Conservation (phyloP, 2,329 filamentous ascomycete genomes). For the Curvularia eragrostidis region DNA sequence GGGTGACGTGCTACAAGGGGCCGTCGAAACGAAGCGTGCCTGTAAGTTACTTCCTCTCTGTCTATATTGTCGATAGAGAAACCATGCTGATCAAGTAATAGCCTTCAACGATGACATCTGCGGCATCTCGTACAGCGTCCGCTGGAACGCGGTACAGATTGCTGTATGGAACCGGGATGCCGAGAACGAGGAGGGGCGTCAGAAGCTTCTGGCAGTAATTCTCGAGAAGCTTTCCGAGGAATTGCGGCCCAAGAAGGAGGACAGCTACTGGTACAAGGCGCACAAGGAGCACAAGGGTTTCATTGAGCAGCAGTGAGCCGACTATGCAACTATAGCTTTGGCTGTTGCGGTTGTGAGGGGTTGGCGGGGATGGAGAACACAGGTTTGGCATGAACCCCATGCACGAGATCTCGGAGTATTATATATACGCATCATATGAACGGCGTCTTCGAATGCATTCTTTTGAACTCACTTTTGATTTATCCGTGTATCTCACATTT, state of each 20-base stretch:
- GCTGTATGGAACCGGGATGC: slow-evolving; percentile 93
- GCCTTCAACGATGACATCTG: slow-evolving; percentile 78
- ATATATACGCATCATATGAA: slow-evolving; percentile 6
- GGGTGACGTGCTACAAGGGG: slow-evolving; percentile 78
- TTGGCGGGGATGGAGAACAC: not conserved
- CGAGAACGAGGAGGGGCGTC: slow-evolving; percentile 78
- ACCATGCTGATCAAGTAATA: slow-evolving; percentile 15
- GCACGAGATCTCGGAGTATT: not conserved
- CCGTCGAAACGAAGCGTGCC: slow-evolving; percentile 65
- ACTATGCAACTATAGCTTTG: not conserved
- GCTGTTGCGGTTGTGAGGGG: not conserved
- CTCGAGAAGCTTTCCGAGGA: slow-evolving; percentile 76
- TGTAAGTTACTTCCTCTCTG: slow-evolving; percentile 59
- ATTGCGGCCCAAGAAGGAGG: slow-evolving; percentile 68
- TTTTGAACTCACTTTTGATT: not conserved
- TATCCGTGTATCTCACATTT: not conserved
- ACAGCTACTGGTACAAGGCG: slow-evolving; percentile 81
- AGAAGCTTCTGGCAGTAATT: slow-evolving; percentile 74
- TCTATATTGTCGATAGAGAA: not conserved
- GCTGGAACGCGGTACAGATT: slow-evolving; percentile 88
- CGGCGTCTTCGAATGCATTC: slow-evolving; percentile 12
- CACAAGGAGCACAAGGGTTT: slow-evolving; percentile 89
- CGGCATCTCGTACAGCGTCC: slow-evolving; percentile 83
- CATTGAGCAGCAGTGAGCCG: slow-evolving; percentile 37
- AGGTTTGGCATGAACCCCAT: not conserved